These are phyloP conservation scores for Scenedesmus sp. DNA, from an alignment of 163 green algal genomes.

Conservation along the genomic window DNA sequence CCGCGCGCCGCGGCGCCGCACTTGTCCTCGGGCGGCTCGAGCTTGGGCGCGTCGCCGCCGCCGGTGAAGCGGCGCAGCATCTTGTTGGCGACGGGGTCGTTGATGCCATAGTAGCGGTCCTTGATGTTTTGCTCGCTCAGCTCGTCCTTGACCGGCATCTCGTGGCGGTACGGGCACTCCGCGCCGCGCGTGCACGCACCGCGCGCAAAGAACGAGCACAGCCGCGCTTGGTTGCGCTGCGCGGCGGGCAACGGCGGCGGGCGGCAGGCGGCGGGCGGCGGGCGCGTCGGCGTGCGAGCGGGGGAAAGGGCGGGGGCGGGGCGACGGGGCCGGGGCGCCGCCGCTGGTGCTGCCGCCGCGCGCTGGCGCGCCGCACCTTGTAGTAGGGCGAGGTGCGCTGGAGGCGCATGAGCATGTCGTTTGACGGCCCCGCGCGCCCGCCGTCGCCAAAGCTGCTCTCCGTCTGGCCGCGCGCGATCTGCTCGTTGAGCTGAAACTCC, in stretches of 20 bases:
- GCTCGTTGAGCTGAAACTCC: conserved; percentile 87
- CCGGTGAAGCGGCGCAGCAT: conserved; percentile 79
- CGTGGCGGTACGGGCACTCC: conserved; percentile 96
- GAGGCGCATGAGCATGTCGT: conserved; percentile 86
- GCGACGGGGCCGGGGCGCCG: background rate
- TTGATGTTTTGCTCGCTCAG: conserved; percentile 90
- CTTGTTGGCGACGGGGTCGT: conserved; percentile 97
- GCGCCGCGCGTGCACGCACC: conserved; percentile 94
- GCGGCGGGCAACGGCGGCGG: background rate
- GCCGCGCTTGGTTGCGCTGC: conserved; percentile 88
- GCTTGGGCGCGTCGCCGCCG: conserved; percentile 76
- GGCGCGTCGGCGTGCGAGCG: no score
- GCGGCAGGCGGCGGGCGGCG: background rate
- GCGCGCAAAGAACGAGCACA: conserved; percentile 96
- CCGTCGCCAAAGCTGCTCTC: conserved; percentile 63
- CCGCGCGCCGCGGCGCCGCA: conserved; percentile 10
- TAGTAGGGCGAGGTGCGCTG: conserved; percentile 96
- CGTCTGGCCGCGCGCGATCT: conserved; percentile 57
- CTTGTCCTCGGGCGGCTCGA: conserved; percentile 88
- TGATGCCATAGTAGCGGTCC: conserved; percentile 98
- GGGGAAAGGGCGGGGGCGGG: background rate
- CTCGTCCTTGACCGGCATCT: conserved; percentile 74
- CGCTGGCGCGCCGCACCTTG: conserved; percentile 70
- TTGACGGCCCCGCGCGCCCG: conserved; percentile 53
- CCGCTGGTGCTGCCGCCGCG: background rate